Evolutionary conservation across 306 rosid species (phyloP).

Genomic region (Vicia faba): DNA sequence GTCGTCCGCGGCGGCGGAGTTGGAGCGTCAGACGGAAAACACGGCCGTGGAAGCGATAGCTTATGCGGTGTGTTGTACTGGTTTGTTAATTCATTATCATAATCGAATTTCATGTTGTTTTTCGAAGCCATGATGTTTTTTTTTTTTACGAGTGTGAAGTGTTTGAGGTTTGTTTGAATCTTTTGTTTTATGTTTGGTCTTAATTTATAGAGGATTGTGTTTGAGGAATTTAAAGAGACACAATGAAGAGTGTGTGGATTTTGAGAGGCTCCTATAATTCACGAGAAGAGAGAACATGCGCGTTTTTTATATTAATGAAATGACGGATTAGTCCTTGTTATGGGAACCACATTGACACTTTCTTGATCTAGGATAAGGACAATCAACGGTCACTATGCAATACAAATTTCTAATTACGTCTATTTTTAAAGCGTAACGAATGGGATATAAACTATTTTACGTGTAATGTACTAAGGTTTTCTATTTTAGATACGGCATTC

Average conservation of each 20-base stretch:
- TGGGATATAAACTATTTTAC: neutral
- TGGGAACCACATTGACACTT: conserved; percentile 35
- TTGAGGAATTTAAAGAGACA: conserved; percentile 5
- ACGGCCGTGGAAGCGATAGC: conserved; percentile 49
- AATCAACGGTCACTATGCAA: conserved; percentile 13
- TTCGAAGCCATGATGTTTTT: conserved; percentile 23
- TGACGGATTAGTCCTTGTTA: conserved; percentile 24
- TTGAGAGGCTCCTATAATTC: conserved; percentile 74
- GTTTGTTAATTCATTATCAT: neutral
- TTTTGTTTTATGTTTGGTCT: conserved; percentile 1
- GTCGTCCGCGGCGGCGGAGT: conserved; percentile 59
- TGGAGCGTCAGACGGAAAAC: conserved; percentile 38
- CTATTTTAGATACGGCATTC: neutral
- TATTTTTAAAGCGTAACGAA: neutral
- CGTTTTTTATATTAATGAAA: neutral
- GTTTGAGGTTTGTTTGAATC: neutral
- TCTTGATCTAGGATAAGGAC: conserved; percentile 22
- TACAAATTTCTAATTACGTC: neutral
- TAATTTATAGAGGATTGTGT: conserved; percentile 38
- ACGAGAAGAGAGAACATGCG: conserved; percentile 53
- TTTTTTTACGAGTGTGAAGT: conserved; percentile 8
- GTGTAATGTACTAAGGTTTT: too few species aligned
- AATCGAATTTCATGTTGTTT: neutral
- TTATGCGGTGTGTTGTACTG: conserved; percentile 32
- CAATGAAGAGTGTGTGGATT: conserved; percentile 38